Percentiles rank a stretch among this genome's conserved stretches.
Conservation (phyloP, 108 stramenopile genomes). For the Aureococcus anophagefferens region DNA sequence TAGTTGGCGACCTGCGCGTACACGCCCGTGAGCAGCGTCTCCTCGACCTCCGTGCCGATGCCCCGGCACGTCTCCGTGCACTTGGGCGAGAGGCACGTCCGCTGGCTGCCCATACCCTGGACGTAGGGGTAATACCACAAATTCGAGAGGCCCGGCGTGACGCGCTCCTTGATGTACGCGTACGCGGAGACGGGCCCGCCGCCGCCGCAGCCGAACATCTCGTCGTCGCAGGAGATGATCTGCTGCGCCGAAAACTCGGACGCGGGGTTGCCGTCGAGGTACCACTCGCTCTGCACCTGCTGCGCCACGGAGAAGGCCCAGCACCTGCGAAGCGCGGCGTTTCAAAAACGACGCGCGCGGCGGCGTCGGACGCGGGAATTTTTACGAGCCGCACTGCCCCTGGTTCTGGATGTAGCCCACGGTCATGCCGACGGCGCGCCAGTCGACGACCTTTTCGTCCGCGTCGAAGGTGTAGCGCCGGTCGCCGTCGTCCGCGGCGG, state of each 20-base stretch:
- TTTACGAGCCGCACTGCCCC: constrained; percentile 76
- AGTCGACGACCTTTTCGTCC: no score
- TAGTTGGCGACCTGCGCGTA: constrained; percentile 2
- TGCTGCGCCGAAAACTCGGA: constrained; percentile 54
- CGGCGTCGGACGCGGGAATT: no score
- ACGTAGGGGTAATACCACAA: not conserved
- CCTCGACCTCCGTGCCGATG: not conserved
- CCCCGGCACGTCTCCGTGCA: not conserved
- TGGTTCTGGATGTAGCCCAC: constrained; percentile 48
- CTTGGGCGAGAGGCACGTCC: not conserved
- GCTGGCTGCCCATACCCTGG: not conserved
- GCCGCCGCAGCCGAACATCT: constrained; percentile 41
- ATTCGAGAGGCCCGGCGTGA: not conserved
- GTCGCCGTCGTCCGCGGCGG: no score
- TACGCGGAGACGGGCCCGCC: constrained; percentile 52
- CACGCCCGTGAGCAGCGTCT: not conserved
- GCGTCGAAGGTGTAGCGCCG: no score
- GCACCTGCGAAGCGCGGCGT: no score
- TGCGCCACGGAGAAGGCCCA: constrained; percentile 96
- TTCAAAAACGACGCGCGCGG: no score
- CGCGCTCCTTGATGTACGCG: constrained; percentile 35
- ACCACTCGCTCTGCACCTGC: constrained; percentile 66
- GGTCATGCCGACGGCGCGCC: not conserved
- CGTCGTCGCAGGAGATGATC: constrained; percentile 29
- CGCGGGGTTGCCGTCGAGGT: constrained; percentile 34